Percentiles rank a stretch among this genome's conserved stretches.
Evolutionary conservation across 1,284 basidiomycete species (phyloP).

Genomic region (Rhizoctonia solani): DNA sequence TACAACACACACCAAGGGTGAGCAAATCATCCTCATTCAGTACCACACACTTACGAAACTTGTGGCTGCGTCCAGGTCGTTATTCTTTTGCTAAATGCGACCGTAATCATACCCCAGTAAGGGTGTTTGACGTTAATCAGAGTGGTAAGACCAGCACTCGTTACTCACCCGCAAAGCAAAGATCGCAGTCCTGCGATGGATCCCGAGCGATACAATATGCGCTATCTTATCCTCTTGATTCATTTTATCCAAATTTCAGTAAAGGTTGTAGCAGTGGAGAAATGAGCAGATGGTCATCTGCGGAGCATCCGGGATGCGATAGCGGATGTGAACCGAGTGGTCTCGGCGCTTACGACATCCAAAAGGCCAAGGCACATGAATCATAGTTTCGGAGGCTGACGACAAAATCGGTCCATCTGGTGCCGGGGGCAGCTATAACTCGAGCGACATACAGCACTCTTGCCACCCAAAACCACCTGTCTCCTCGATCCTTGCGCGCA

Average conservation of each 20-base stretch:
- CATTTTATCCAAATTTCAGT: neutral
- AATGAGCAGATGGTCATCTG: no score
- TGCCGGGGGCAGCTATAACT: no score
- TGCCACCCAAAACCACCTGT: no score
- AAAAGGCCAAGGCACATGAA: neutral
- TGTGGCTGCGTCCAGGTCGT: conserved; percentile 5
- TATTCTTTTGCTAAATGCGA: conserved; percentile 24
- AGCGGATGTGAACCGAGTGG: neutral
- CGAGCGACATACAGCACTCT: neutral
- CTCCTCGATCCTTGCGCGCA: no score
- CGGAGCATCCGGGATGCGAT: conserved; percentile 19
- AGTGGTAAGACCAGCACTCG: neutral
- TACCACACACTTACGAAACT: conserved; percentile 15
- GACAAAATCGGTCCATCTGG: no score
- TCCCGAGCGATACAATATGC: conserved; percentile 7
- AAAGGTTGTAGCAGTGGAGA: neutral
- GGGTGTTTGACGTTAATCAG: neutral
- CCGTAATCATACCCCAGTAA: neutral
- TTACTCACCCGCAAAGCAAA: conserved; percentile 20
- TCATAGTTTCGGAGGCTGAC: no score
- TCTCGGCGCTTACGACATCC: conserved; percentile 21
- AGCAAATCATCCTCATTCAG: neutral
- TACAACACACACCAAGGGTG: conserved; percentile 1
- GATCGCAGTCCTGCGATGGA: conserved; percentile 5
- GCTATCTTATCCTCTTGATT: neutral